Conservation (phyloP, 371 early-diverging fungal genomes). For the Zychaea mexicana region DNA sequence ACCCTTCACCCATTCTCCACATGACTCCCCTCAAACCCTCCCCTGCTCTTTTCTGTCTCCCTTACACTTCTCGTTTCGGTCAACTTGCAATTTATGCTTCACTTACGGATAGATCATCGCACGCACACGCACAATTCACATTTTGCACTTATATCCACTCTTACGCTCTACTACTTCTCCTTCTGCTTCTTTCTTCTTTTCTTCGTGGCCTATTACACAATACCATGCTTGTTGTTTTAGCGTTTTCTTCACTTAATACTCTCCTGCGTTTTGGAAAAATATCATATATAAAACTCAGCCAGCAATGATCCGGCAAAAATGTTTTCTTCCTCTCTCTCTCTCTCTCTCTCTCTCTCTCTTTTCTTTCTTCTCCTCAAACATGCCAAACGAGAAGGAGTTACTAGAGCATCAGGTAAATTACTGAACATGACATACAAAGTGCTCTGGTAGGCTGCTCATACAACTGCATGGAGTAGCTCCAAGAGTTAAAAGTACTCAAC, state of each 20-base stretch:
- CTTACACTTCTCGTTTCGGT: background rate
- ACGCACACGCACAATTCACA: background rate
- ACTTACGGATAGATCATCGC: background rate
- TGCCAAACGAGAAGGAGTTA: background rate
- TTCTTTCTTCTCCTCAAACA: background rate
- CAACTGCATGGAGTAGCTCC: conserved; percentile 1
- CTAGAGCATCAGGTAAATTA: background rate
- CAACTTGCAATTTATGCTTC: background rate
- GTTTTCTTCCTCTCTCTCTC: background rate
- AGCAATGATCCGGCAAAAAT: background rate
- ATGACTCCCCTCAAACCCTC: background rate
- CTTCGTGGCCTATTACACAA: no score
- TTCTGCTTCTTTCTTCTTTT: no score
- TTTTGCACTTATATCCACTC: no score
- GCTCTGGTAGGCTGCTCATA: no score
- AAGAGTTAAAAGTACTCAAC: conserved; percentile 14
- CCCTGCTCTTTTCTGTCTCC: background rate
- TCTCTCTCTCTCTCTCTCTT: background rate
- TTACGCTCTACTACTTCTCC: no score
- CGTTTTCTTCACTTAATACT: background rate
- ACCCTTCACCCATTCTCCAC: conserved; percentile 4
- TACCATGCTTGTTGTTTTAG: no score
- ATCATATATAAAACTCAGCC: background rate
- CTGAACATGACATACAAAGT: no score
- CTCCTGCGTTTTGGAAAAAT: background rate